phyloP scores from a whole-genome alignment of 306 rosid species.

The Luffa aegyptiaca region DNA sequence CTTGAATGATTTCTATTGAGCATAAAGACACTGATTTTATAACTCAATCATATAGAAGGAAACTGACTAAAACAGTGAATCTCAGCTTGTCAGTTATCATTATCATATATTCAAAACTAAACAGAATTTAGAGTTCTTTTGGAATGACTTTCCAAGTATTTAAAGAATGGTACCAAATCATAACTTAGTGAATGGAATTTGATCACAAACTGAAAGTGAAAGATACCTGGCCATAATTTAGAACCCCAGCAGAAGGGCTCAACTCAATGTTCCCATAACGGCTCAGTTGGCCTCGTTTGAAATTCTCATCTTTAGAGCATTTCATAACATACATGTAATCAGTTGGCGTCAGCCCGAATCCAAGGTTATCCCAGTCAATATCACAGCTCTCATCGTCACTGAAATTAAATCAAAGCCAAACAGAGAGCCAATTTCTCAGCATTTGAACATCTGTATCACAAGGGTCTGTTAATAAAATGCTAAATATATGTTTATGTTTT shows the following conservation, averaged over 20 bases:
- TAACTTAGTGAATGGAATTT: neutral
- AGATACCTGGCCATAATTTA: constrained; percentile 78
- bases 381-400: constrained; percentile 45
- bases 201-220: neutral
- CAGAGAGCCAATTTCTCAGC: neutral
- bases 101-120: neutral
- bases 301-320: constrained; percentile 31
- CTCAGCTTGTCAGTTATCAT: neutral
- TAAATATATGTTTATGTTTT: too few relatives aligned
- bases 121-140: neutral
- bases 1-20: neutral
- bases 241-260: constrained; percentile 78
- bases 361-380: constrained; percentile 71
- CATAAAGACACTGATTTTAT: neutral
- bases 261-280: constrained; percentile 56
- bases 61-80: neutral
- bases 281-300: constrained; percentile 41
- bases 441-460: neutral
- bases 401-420: neutral
- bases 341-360: constrained; percentile 59
- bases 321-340: constrained; percentile 65
- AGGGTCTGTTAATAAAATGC: neutral
- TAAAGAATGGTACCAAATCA: neutral
- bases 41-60: neutral
- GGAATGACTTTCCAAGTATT: too few relatives aligned